Evolutionary conservation across 352 stramenopile species (phyloP).

Genomic region (Phytophthora fragariaefolia): DNA sequence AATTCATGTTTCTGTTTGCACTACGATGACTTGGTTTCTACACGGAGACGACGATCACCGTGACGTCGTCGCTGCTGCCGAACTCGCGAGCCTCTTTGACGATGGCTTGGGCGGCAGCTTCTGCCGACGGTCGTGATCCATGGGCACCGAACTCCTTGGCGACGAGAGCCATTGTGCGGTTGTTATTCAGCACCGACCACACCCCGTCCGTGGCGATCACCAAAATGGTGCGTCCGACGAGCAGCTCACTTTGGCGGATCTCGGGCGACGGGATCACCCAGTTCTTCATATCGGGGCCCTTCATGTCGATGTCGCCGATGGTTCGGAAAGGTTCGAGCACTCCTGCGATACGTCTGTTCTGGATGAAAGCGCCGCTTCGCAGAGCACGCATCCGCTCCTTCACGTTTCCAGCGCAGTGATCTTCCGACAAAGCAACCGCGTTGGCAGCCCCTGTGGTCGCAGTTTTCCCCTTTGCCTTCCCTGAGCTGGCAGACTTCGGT

Average conservation of each 20-base stretch:
- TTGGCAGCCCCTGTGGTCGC: constrained; percentile 1
- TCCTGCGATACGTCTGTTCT: constrained; percentile 76
- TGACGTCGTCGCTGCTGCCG: constrained; percentile 75
- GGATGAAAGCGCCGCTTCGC: constrained; percentile 67
- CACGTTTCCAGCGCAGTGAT: constrained; percentile 76
- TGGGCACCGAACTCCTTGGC: constrained; percentile 38
- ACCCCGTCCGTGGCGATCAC: constrained; percentile 81
- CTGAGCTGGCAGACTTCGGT: constrained; percentile 3
- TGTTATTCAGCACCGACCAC: constrained; percentile 71
- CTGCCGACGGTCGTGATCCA: constrained; percentile 31
- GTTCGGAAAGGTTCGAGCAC: constrained; percentile 84
- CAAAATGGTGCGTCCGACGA: constrained; percentile 52
- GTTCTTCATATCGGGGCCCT: constrained; percentile 68
- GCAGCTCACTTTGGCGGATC: constrained; percentile 55
- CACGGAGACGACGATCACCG: constrained; percentile 60
- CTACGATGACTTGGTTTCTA: constrained; percentile 16
- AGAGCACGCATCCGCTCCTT: constrained; percentile 69
- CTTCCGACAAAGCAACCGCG: constrained; percentile 50
- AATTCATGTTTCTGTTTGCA: neutral
- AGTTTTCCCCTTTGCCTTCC: constrained; percentile 15
- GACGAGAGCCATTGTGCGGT: constrained; percentile 60
- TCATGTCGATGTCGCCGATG: constrained; percentile 89
- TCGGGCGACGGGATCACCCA: constrained; percentile 81
- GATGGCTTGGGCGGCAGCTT: constrained; percentile 63
- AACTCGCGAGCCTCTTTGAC: constrained; percentile 50